Evolutionary conservation across 1,139 yeast genomes (phyloP).

Genomic region (Candida tetrigidarum): DNA sequence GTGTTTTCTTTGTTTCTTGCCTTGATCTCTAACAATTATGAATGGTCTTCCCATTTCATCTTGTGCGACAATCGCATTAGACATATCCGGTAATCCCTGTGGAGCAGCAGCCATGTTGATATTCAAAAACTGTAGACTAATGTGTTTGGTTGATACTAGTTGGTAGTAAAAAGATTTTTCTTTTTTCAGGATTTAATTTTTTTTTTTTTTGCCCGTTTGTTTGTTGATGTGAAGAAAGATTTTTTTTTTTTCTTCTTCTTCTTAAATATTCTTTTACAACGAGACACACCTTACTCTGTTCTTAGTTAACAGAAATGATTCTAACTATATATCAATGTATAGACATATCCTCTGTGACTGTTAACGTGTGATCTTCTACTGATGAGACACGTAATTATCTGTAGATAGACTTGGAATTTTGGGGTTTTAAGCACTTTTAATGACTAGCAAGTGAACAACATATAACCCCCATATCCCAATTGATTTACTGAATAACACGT

Average conservation of each 20-base stretch:
- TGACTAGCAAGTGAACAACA: too few relatives aligned
- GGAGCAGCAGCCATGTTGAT: slow-evolving; percentile 22
- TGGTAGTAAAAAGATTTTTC: slow-evolving; percentile 1
- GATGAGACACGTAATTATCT: too few relatives aligned
- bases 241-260: slow-evolving; percentile 5
- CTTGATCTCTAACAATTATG: slow-evolving; percentile 97
- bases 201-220: neutral
- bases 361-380: too few relatives aligned
- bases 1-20: slow-evolving; percentile 87
- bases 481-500: too few relatives aligned
- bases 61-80: slow-evolving; percentile 98
- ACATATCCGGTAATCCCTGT: slow-evolving; percentile 87
- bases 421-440: too few relatives aligned
- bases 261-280: slow-evolving; percentile 8
- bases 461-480: too few relatives aligned
- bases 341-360: too few relatives aligned
- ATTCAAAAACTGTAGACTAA: too few relatives aligned
- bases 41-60: slow-evolving; percentile 99
- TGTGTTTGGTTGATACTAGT: neutral
- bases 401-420: too few relatives aligned
- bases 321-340: too few relatives aligned
- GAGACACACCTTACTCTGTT: neutral
- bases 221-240: slow-evolving; percentile 3
- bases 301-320: neutral
- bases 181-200: too few relatives aligned